Evolutionary conservation across 2,329 filamentous ascomycete genomes (phyloP).

Genomic region (Amesomyces nigricolor): DNA sequence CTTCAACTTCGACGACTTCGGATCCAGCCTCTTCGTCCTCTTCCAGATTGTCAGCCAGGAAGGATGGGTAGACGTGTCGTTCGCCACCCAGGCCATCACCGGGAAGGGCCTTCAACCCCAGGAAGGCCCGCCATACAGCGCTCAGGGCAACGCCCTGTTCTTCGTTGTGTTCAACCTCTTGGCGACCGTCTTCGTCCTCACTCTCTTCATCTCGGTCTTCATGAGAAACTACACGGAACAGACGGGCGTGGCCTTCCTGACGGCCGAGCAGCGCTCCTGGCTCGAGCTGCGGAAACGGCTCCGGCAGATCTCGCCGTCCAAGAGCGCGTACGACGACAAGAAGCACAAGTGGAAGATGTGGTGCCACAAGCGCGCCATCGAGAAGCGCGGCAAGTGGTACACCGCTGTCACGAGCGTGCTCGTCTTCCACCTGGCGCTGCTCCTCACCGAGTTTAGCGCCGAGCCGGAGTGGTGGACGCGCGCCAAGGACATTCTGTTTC

Average conservation of each 20-base stretch:
- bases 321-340: slow-evolving; percentile 75
- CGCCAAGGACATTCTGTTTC: slow-evolving; percentile 69
- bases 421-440: slow-evolving; percentile 73
- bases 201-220: slow-evolving; percentile 96
- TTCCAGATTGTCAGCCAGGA: slow-evolving; percentile 99
- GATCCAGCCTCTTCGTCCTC: slow-evolving; percentile 87
- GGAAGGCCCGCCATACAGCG: slow-evolving; percentile 44
- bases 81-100: slow-evolving; percentile 74
- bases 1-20: slow-evolving; percentile 93
- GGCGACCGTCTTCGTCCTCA: slow-evolving; percentile 92
- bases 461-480: slow-evolving; percentile 66
- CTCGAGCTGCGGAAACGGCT: slow-evolving; percentile 88
- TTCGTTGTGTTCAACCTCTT: slow-evolving; percentile 96
- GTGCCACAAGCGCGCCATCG: slow-evolving; percentile 91
- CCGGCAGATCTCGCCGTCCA: slow-evolving; percentile 89
- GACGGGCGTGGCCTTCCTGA: slow-evolving; percentile 92
- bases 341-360: slow-evolving; percentile 78
- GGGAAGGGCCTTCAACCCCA: slow-evolving; percentile 69
- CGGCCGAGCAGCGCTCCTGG: slow-evolving; percentile 94
- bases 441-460: slow-evolving; percentile 80
- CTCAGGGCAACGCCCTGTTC: slow-evolving; percentile 84
- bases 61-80: slow-evolving; percentile 94
- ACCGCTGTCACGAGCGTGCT: slow-evolving; percentile 72
- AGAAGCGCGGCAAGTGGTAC: slow-evolving; percentile 93
- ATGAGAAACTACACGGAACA: slow-evolving; percentile 99